Conservation (phyloP, 2,329 filamentous ascomycete genomes). For the Colletotrichum filicis region DNA sequence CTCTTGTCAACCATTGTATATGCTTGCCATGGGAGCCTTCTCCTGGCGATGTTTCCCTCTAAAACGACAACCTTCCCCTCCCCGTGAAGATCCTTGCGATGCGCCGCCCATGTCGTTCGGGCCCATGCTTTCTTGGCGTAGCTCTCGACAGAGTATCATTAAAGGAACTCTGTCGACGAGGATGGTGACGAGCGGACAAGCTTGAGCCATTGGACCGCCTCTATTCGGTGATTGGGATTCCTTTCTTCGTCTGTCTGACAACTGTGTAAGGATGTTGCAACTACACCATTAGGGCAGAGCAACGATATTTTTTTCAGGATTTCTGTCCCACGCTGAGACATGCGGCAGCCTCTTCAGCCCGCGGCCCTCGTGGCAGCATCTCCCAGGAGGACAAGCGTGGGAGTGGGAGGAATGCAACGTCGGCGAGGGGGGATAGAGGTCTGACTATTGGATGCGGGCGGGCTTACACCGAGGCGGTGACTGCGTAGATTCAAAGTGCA, state of each 20-base stretch:
- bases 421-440: background rate
- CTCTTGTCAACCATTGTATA: background rate
- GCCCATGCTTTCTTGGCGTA: slow-evolving; percentile 2
- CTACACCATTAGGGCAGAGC: background rate
- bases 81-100: background rate
- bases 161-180: background rate
- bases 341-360: slow-evolving; percentile 32
- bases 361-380: slow-evolving; percentile 18
- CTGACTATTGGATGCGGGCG: slow-evolving; percentile 6
- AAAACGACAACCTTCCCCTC: background rate
- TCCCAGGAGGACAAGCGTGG: slow-evolving; percentile 3
- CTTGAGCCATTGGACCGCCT: slow-evolving; percentile 5
- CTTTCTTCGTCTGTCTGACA: background rate
- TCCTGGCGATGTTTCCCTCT: background rate
- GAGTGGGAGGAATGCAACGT: slow-evolving; percentile 8
- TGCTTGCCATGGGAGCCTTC: background rate
- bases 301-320: background rate
- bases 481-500: background rate
- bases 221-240: background rate
- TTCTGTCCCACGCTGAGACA: slow-evolving; percentile 17
- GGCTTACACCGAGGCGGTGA: slow-evolving; percentile 17
- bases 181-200: slow-evolving; percentile 3
- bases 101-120: background rate
- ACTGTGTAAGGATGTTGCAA: background rate
- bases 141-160: background rate